Base-by-base conservation (phyloP, 257 asterid species). In the Jaltomata sinuosa region DNA sequence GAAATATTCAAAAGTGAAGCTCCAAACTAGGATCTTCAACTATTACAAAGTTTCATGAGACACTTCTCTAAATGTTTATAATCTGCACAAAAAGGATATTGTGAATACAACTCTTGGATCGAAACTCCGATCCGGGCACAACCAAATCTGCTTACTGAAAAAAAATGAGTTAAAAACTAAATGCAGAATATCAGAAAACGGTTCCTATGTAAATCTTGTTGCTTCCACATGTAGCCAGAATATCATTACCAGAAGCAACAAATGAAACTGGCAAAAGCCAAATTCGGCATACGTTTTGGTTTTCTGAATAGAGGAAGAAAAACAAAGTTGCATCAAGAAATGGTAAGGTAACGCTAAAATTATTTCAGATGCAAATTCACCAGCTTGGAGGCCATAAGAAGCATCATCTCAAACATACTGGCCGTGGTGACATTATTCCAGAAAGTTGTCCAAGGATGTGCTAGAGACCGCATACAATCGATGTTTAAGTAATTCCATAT, bases 1-100 rank as follows among this genome's bases (percentile, higher is more conserved):
- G 87, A 69, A 84, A 87, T 85, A 83, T 77, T 83, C 86, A 88
- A 83, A 74, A 82, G 85, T 87, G 91, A 69, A 87, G 91, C 91
- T 76, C 84, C 89, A 84, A 77, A 84, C 80, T 84, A 83, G 62
- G 88, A 84, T 86, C 92, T 86, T 89, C 88, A 85, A 86, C 86
- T 59, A 84, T 82, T 69, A 71, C 59, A 85, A 80, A 84, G 67
- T 84, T 87, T 90, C 94, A 91, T 83, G 88, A 69, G 87, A 88
- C 82, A 85, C 91, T 61, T 91, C 84, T 84, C 84, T 85, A 88
- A 76, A 86, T 85, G 88, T 79, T 88, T 85, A 90, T 83, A 82
- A 91, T 93, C 97, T 93, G 97, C 97, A 94, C 89, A 88, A 91
- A 87, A 92, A 91, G 90, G 87, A 89, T 88, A 85, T 19, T 22